Base-by-base conservation (phyloP, 179 eudicot species). In the Spergularia azorica region DNA sequence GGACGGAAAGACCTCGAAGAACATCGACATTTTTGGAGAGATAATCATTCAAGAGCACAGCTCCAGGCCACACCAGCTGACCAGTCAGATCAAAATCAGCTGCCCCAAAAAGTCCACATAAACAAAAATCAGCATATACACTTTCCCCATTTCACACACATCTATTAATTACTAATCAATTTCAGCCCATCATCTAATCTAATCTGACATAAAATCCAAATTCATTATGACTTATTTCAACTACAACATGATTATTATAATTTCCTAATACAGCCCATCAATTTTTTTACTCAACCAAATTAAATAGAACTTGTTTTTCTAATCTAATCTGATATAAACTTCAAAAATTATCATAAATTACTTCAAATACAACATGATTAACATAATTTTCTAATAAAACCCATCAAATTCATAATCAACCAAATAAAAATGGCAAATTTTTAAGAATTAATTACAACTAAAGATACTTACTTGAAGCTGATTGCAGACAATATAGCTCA, bases 41-140 rank as follows among this genome's bases (percentile, higher is more conserved):
- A 79, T 91, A 92, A 67, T 88, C 84, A 83, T 95, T 95, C 83
- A 95, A 67, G 55, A 92, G 78, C 77, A 84, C 88, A 36, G 98
- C 98, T 14, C 97, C 97, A 79, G 98, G 98, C 98, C 98, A 95
- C 26, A 95, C 97, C 86, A 93, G 74, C 83, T 95, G 98, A 74
- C 98, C 97, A 46, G 98, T 95, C 78, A 95, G 84, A 87, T 95
- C 98, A 86, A 91, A 95, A 86, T 95, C 97, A 90, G 97, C 97
- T 91, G 93, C 73, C 56, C 73, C 73, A 77, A 64, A 73, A 11
- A 58, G 20, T 26, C 32, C 32, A 72, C 57, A 77, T 18, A 62
- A 1, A 71, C n/a, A 41, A n/a, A 67, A 50, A 59, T 72, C 10
- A 73, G 76, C 46, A 63, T 68, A 32, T 52, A 50, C 32, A 26